These are phyloP conservation scores for Ashbya aceris DNA, from an alignment of 1,139 yeast genomes.

Conservation along the genomic window DNA sequence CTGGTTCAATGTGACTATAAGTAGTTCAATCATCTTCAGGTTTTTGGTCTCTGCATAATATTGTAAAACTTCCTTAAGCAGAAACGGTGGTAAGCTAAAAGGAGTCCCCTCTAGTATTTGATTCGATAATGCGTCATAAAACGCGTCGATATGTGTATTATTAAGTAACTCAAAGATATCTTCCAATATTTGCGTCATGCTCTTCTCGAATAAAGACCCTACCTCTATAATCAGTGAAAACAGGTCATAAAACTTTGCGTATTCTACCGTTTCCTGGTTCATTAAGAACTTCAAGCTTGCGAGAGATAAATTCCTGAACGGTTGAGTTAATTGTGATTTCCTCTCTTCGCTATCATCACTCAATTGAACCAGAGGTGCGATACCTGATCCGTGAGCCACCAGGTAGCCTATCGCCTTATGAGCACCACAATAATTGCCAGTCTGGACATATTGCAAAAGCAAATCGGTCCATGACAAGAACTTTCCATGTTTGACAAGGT, in stretches of 20 bases:
- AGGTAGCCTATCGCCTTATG: conserved; percentile 39
- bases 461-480: conserved; percentile 28
- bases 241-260: conserved; percentile 11
- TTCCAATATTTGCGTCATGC: conserved; percentile 38
- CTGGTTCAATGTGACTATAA: conserved; percentile 59
- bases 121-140: conserved; percentile 42
- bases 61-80: conserved; percentile 51
- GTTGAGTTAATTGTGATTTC: conserved; percentile 41
- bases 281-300: conserved; percentile 24
- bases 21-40: conserved; percentile 48
- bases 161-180: conserved; percentile 38
- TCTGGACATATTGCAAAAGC: conserved; percentile 22
- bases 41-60: conserved; percentile 35
- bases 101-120: conserved; percentile 43
- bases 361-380: conserved; percentile 15
- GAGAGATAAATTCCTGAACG: conserved; percentile 42
- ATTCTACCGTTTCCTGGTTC: conserved; percentile 8
- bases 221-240: conserved; percentile 11
- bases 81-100: conserved; percentile 45
- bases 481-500: conserved; percentile 20
- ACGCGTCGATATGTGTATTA: conserved; percentile 29
- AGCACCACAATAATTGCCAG: conserved; percentile 32
- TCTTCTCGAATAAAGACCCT: conserved; percentile 6
- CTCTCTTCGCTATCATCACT: conserved; percentile 33
- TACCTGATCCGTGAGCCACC: conserved; percentile 31